A percentile compares a stretch with the other conserved stretches of the same genome.
These are phyloP conservation scores for Agaricales sp. DNA, from an alignment of 1,284 basidiomycete species.

Conservation along the genomic window DNA sequence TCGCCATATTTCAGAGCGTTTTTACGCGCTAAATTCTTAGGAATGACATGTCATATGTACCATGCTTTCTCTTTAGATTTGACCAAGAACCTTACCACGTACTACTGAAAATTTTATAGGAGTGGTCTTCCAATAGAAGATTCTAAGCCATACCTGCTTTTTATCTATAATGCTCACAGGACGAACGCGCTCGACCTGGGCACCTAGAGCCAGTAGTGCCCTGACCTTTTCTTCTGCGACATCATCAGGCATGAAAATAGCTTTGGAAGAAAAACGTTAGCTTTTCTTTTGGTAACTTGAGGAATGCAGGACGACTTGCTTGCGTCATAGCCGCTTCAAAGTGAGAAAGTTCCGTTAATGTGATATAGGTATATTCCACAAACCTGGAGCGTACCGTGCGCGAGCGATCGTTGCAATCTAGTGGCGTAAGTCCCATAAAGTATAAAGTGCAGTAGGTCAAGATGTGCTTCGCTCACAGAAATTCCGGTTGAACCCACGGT, in stretches of 20 bases:
- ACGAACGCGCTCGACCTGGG: slow-evolving; percentile 75
- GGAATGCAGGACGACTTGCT: slow-evolving; percentile 34
- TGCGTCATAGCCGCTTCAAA: slow-evolving; percentile 59
- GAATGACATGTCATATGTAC: slow-evolving; percentile 4
- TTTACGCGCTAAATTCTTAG: slow-evolving; percentile 73
- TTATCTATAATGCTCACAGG: slow-evolving; percentile 91
- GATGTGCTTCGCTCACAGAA: slow-evolving; percentile 39
- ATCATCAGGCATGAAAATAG: slow-evolving; percentile 92
- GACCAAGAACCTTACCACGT: slow-evolving; percentile 29
- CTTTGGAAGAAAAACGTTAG: slow-evolving; percentile 23
- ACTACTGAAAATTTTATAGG: slow-evolving; percentile 21
- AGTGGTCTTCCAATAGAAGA: slow-evolving; percentile 1
- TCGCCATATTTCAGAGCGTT: slow-evolving; percentile 67
- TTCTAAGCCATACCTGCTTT: slow-evolving; percentile 62
- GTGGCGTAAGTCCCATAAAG: background rate
- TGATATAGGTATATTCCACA: too few relatives aligned
- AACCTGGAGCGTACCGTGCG: slow-evolving; percentile 68
- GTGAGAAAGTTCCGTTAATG: too few relatives aligned
- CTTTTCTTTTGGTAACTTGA: slow-evolving; percentile 2
- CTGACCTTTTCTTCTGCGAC: slow-evolving; percentile 89
- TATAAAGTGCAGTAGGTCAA: background rate
- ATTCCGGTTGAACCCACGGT: slow-evolving; percentile 98
- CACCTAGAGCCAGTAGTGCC: slow-evolving; percentile 78
- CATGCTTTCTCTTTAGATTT: background rate
- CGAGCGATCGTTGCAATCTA: slow-evolving; percentile 77